Percentiles rank a stretch among this genome's conserved stretches.
Evolutionary conservation across 306 rosid species (phyloP).

Genomic region (Trichosanthes truncata): DNA sequence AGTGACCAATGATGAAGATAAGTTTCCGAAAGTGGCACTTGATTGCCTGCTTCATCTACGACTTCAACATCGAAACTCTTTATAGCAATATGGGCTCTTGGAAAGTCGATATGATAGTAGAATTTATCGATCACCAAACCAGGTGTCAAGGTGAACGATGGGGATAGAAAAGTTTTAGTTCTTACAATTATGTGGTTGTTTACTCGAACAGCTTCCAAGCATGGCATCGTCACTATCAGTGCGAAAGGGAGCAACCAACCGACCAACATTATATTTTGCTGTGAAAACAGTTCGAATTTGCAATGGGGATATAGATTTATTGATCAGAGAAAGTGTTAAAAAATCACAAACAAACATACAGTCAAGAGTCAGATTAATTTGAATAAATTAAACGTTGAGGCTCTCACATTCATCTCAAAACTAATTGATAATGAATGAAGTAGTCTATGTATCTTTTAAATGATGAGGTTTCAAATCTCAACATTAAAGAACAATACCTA

Average conservation of each 20-base stretch:
- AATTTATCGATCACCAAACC: constrained; percentile 48
- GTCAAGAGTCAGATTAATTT: no score
- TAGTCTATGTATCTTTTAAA: no score
- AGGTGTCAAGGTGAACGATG: constrained; percentile 40
- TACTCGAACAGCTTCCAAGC: neutral
- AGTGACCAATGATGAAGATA: constrained; percentile 72
- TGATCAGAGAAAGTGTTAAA: no score
- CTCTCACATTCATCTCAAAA: no score
- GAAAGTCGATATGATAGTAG: constrained; percentile 35
- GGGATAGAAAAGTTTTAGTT: constrained; percentile 37
- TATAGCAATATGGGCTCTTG: constrained; percentile 53
- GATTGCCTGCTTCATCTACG: constrained; percentile 51
- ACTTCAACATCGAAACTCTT: constrained; percentile 57
- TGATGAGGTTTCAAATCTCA: no score
- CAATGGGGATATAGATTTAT: no score
- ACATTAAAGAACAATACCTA: no score
- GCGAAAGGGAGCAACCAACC: neutral
- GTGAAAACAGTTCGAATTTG: no score
- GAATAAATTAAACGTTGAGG: no score
- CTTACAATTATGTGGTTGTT: constrained; percentile 19
- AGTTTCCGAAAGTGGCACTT: constrained; percentile 55
- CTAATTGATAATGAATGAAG: no score
- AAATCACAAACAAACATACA: no score
- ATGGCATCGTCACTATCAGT: neutral
- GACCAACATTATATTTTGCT: neutral